Evolutionary conservation across 768 basidiomycete genomes (phyloP), one percentile per base, ranked within the genome.

Genomic region (Sarcomyxa edulis): DNA sequence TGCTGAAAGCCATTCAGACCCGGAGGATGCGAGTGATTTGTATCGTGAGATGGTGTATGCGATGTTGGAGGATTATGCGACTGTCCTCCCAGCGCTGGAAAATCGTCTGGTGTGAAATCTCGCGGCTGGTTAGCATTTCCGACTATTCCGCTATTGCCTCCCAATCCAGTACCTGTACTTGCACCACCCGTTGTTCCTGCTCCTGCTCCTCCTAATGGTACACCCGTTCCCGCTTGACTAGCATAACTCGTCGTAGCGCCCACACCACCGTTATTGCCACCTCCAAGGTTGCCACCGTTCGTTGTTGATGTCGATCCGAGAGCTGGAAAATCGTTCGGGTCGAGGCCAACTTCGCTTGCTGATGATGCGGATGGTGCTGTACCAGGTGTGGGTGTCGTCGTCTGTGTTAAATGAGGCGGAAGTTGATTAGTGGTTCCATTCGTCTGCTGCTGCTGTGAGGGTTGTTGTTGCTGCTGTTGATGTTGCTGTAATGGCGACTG

Each of bases 291-390:
- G 39, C 57, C 65, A 34, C 54, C 62, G 43, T 67, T 66, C 48
- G 69, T n/a, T 44, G 35, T 64, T 47, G 64, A 71, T 10, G 73
- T 71, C 29, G 81, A 79, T 27, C 88, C 88, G 14, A 91, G 74
- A 10, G 85, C 87, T n/a, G 88, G 88, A 50, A 90, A 89, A 60
- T 89, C 88, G 53, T 86, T 88, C 22, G 79, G 86, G 66, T 90
- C 88, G 26, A 89, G 76, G 14, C 81, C 83, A 42, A 85, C 79
- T 54, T 89, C 87, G 57, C 74, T 81, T 23, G 75, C 66, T 19
- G 82, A 82, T 35, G 78, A 79, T 44, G 69, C 72, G 33, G 77
- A 78, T 32, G 78, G 74, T 25, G 79, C 72, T 40, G 62, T 69
- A 29, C 70, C 66, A 20, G 39, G 30, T 52, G 43, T 61, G 37